phyloP scores from a whole-genome alignment of 2,329 filamentous ascomycete genomes.

The Ilyonectria mors-panacis region DNA sequence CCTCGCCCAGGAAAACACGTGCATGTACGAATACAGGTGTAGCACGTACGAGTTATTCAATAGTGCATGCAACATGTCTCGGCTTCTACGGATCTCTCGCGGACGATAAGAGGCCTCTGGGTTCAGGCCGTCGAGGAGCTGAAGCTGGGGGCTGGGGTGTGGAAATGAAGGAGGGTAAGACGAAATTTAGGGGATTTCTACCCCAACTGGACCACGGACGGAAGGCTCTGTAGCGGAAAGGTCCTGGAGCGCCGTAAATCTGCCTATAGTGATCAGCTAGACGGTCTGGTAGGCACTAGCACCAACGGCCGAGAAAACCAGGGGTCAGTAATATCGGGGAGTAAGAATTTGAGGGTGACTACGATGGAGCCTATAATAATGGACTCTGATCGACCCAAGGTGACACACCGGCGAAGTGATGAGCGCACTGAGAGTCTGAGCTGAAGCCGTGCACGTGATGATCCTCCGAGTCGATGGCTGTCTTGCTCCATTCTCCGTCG shows the following conservation, averaged over 20 bases:
- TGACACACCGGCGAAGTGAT: background rate
- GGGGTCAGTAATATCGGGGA: background rate
- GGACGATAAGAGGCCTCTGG: background rate
- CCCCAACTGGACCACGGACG: background rate
- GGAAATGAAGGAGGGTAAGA: slow-evolving; percentile 18
- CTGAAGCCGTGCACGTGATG: slow-evolving; percentile 14
- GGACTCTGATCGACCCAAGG: background rate
- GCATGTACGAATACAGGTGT: background rate
- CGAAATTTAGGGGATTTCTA: slow-evolving; percentile 16
- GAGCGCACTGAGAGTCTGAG: background rate
- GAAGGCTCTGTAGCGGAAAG: background rate
- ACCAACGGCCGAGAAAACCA: background rate
- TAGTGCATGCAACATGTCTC: background rate
- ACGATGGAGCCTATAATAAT: background rate
- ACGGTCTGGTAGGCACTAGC: slow-evolving; percentile 1
- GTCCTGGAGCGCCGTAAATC: background rate
- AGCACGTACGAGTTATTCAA: background rate
- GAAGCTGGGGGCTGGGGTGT: background rate
- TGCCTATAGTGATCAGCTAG: slow-evolving; percentile 19
- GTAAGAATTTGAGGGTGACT: background rate
- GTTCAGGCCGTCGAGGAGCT: background rate
- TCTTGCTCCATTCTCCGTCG: slow-evolving; percentile 14
- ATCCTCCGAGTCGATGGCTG: background rate
- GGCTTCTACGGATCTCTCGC: background rate
- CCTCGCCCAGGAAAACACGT: slow-evolving; percentile 15